Evolutionary conservation across 1,284 basidiomycete species (phyloP).

Genomic region (Moniliella sp.): DNA sequence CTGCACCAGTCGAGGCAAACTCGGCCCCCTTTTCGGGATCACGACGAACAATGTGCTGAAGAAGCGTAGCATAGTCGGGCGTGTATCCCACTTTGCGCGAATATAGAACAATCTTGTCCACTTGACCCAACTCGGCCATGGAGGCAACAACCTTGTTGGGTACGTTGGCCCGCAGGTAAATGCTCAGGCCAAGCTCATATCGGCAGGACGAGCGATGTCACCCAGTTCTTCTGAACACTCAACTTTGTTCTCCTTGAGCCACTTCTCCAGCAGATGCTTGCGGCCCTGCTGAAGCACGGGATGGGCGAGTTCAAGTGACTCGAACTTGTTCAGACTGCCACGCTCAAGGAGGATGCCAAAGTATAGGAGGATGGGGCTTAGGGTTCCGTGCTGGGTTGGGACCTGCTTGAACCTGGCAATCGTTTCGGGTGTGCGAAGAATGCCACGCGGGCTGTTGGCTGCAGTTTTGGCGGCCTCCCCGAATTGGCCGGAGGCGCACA

Average conservation of each 20-base stretch:
- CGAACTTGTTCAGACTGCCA: conserved; percentile 86
- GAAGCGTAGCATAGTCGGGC: conserved; percentile 78
- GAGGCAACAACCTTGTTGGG: conserved; percentile 93
- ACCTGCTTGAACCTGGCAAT: conserved; percentile 96
- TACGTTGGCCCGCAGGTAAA: conserved; percentile 89
- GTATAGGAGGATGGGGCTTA: conserved; percentile 93
- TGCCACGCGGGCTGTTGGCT: conserved; percentile 86
- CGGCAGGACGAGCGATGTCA: conserved; percentile 79
- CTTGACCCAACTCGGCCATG: conserved; percentile 96
- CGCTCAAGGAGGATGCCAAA: conserved; percentile 94
- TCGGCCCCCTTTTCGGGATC: conserved; percentile 96
- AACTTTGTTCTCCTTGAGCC: conserved; percentile 99
- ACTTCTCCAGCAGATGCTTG: conserved; percentile 93
- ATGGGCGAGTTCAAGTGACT: conserved; percentile 83
- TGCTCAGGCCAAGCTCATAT: conserved; percentile 95
- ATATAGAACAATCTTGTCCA: conserved; percentile 91
- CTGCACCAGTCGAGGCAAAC: conserved; percentile 78
- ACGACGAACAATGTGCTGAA: conserved; percentile 88
- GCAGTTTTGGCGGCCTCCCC: conserved; percentile 91
- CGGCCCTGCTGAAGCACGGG: conserved; percentile 88
- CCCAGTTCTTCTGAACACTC: conserved; percentile 96
- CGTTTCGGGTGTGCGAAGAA: conserved; percentile 77
- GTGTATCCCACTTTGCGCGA: conserved; percentile 88
- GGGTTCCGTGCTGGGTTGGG: conserved; percentile 64
- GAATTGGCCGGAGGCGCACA: conserved; percentile 75